Evolutionary conservation across 2,329 filamentous ascomycete genomes (phyloP).

Genomic region (Penicillium italicum): DNA sequence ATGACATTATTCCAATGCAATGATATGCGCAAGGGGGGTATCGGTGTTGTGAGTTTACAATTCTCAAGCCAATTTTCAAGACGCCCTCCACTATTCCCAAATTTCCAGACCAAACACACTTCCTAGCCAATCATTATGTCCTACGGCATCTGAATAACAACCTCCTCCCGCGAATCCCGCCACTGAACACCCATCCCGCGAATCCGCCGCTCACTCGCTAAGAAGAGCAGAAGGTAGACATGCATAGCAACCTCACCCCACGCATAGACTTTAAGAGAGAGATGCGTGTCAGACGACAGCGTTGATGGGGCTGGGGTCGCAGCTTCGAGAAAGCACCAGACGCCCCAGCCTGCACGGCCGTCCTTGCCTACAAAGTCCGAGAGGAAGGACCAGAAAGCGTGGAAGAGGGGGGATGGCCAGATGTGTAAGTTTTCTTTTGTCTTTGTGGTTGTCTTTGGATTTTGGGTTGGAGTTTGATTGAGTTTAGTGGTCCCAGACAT

Average conservation of each 20-base stretch:
- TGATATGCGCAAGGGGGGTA: neutral
- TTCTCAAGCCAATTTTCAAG: neutral
- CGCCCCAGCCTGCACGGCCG: constrained; percentile 46
- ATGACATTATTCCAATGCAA: neutral
- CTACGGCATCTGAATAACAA: constrained; percentile 52
- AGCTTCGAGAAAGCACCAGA: constrained; percentile 40
- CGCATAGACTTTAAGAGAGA: constrained; percentile 56
- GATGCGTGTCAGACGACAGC: neutral
- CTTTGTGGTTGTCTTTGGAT: constrained; percentile 38
- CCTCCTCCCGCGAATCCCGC: constrained; percentile 60
- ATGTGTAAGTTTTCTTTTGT: neutral
- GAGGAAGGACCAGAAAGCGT: constrained; percentile 44
- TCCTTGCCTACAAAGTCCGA: constrained; percentile 35
- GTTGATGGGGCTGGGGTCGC: neutral
- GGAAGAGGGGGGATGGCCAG: constrained; percentile 37
- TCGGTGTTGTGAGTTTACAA: neutral
- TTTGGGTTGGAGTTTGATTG: neutral
- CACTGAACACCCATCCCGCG: constrained; percentile 59
- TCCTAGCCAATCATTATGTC: neutral
- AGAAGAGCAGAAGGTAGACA: constrained; percentile 69
- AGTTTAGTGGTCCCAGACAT: constrained; percentile 24
- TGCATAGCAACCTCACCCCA: constrained; percentile 73
- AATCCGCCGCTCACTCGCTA: constrained; percentile 64
- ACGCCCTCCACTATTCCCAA: too few relatives aligned
- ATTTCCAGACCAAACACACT: too few relatives aligned